Percentiles rank a stretch among this genome's conserved stretches.
phyloP scores from a whole-genome alignment of 169 alveolate genomes.

The Plasmodium relictum region DNA sequence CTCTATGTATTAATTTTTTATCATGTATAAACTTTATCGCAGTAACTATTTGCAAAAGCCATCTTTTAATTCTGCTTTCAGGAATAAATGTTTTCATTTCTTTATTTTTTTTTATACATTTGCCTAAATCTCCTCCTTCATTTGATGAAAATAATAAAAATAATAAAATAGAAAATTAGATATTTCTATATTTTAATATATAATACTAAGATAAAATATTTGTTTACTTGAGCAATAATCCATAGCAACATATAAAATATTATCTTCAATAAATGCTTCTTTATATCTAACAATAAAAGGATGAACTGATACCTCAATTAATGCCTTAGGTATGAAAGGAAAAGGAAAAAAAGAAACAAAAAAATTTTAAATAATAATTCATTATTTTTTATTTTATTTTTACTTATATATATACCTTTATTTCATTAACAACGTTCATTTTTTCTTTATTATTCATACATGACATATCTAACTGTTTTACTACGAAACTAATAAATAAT shows the following conservation, averaged over 20 bases:
- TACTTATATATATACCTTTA: slow-evolving; percentile 27
- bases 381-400: not conserved
- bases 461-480: slow-evolving; percentile 72
- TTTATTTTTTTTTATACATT: slow-evolving; percentile 51
- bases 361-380: not conserved
- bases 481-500: slow-evolving; percentile 46
- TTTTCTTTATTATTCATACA: slow-evolving; percentile 75
- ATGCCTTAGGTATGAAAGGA: slow-evolving; percentile 29
- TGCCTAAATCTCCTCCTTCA: slow-evolving; percentile 70
- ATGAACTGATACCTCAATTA: slow-evolving; percentile 69
- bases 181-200: not conserved
- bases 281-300: slow-evolving; percentile 77
- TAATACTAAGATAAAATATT: not conserved
- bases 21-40: slow-evolving; percentile 77
- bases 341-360: slow-evolving; percentile 15
- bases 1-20: slow-evolving; percentile 70
- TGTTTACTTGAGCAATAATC: slow-evolving; percentile 61
- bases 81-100: slow-evolving; percentile 61
- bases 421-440: slow-evolving; percentile 66
- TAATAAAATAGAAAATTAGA: not conserved
- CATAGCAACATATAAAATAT: slow-evolving; percentile 63
- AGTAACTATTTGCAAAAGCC: slow-evolving; percentile 73
- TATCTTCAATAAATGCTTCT: slow-evolving; percentile 70
- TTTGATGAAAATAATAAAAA: slow-evolving; percentile 9
- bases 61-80: slow-evolving; percentile 65